Evolutionary conservation across 2,329 filamentous ascomycete species (phyloP).

Genomic region (Dactylonectria macrodidyma): DNA sequence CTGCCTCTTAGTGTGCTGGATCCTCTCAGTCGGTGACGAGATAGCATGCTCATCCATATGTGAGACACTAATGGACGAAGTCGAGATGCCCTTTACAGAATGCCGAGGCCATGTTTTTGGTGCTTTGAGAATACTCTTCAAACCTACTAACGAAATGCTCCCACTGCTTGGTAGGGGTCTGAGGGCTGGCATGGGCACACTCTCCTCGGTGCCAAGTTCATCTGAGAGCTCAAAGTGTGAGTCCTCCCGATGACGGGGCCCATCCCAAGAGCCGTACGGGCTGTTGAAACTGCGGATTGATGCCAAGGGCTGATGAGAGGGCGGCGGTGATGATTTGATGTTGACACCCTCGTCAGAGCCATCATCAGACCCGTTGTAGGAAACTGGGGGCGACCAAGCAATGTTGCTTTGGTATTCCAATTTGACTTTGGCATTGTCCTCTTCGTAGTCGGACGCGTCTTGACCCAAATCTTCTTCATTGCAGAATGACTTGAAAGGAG

Average conservation of each 20-base stretch:
- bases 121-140: conserved; percentile 42
- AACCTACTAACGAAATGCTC: conserved; percentile 32
- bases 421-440: conserved; percentile 10
- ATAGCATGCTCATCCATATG: conserved; percentile 1
- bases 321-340: background rate
- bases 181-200: conserved; percentile 33
- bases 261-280: background rate
- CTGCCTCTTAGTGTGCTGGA: conserved; percentile 33
- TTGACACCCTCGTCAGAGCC: background rate
- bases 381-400: conserved; percentile 9
- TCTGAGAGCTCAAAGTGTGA: background rate
- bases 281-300: background rate
- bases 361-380: background rate
- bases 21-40: conserved; percentile 37
- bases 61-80: background rate
- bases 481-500: conserved; percentile 1
- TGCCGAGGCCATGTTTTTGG: conserved; percentile 3
- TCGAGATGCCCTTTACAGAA: background rate
- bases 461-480: background rate
- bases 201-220: background rate
- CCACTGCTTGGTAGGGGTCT: conserved; percentile 23
- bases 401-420: conserved; percentile 13
- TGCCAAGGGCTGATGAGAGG: conserved; percentile 3
- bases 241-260: background rate
- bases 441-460: background rate